phyloP scores from a whole-genome alignment of 208 protist species.

The Crithidia expoeki region DNA sequence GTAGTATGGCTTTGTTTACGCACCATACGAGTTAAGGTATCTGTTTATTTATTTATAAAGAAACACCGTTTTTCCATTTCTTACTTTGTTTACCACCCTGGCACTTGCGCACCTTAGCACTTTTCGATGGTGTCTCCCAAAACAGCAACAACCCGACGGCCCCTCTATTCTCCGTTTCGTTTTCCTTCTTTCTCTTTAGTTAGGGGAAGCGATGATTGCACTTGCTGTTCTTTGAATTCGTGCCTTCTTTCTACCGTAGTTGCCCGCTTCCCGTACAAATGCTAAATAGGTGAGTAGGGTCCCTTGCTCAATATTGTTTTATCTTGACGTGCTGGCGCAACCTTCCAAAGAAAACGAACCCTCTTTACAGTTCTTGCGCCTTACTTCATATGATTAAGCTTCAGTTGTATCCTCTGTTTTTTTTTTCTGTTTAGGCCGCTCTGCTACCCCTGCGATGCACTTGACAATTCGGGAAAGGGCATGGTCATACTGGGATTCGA shows the following conservation, averaged over 20 bases:
- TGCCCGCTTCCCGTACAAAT: not conserved
- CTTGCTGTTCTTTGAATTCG: not conserved
- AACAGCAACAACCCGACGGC: not conserved
- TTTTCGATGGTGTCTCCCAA: not conserved
- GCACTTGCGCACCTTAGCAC: not conserved
- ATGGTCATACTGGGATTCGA: too few relatives aligned
- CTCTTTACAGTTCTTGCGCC: not conserved
- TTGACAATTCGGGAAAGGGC: too few relatives aligned
- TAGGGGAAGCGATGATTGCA: not conserved
- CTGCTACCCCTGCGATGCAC: not conserved
- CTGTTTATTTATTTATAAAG: not conserved
- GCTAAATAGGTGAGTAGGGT: conserved; percentile 1
- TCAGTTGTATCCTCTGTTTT: not conserved
- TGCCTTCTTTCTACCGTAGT: not conserved
- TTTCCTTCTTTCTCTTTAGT: not conserved
- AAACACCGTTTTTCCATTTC: conserved; percentile 1
- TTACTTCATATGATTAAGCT: not conserved
- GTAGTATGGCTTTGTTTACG: not conserved
- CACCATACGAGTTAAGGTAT: not conserved
- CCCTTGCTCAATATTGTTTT: not conserved
- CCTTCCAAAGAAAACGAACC: not conserved
- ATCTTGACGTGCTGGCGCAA: not conserved
- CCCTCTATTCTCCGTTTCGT: not conserved
- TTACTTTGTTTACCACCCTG: not conserved
- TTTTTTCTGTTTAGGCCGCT: not conserved